Conservation (phyloP, 768 basidiomycete species). For the Lanmaoa rubissima region DNA sequence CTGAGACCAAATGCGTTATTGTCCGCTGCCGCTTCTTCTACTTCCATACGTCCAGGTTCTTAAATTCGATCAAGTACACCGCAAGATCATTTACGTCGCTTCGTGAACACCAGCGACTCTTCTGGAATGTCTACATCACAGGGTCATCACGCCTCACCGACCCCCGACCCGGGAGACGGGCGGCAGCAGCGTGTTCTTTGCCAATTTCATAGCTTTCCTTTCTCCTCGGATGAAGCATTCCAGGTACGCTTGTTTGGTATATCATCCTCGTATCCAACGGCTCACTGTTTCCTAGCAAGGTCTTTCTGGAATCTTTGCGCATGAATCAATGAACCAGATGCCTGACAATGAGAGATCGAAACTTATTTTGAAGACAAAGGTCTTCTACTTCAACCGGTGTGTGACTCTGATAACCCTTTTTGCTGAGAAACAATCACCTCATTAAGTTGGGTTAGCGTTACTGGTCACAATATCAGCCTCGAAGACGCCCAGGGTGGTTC, state of each 20-base stretch:
- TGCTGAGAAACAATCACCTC: slow-evolving; percentile 30
- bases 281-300: slow-evolving; percentile 51
- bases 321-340: slow-evolving; percentile 35
- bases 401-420: slow-evolving; percentile 11
- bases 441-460: slow-evolving; percentile 27
- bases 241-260: slow-evolving; percentile 44
- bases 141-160: slow-evolving; percentile 10
- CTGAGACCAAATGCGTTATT: background rate
- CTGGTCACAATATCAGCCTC: slow-evolving; percentile 26
- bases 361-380: slow-evolving; percentile 49
- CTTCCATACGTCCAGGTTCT: slow-evolving; percentile 2
- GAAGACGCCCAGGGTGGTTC: slow-evolving; percentile 24
- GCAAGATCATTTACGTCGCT: slow-evolving; percentile 17
- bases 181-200: slow-evolving; percentile 21
- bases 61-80: background rate
- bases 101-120: background rate
- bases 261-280: background rate
- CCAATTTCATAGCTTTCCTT: slow-evolving; percentile 47
- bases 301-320: slow-evolving; percentile 52
- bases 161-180: slow-evolving; percentile 14
- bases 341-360: slow-evolving; percentile 44
- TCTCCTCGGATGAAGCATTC: slow-evolving; percentile 55
- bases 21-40: background rate
- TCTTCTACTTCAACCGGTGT: slow-evolving; percentile 75
- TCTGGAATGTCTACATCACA: slow-evolving; percentile 19